These are phyloP conservation scores for Nemania sp. DNA, from an alignment of 2,329 filamentous ascomycete genomes.

Conservation along the genomic window DNA sequence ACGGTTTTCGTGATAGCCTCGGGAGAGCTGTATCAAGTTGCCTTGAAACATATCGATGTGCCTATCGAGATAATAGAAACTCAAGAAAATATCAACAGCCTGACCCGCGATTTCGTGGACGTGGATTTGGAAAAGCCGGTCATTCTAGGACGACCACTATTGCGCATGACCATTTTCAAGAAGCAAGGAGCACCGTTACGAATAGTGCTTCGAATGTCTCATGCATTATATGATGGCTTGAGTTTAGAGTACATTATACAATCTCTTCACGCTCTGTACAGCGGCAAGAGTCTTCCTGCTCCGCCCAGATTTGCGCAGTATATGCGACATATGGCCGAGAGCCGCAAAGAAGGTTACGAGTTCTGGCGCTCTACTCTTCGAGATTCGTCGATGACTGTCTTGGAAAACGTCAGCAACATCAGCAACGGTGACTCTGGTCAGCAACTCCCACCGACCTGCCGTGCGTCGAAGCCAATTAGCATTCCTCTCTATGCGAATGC, in stretches of 20 bases:
- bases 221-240: constrained; percentile 15
- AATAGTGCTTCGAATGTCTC: constrained; percentile 14
- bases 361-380: constrained; percentile 16
- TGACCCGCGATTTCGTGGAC: constrained; percentile 5
- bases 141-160: constrained; percentile 7
- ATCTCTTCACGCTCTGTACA: constrained; percentile 15
- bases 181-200: constrained; percentile 1
- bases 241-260: constrained; percentile 12
- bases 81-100: constrained; percentile 7
- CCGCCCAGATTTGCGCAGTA: constrained; percentile 5
- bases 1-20: constrained; percentile 10
- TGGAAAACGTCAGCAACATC: constrained; percentile 6
- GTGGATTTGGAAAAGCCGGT: constrained; percentile 4
- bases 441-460: not conserved
- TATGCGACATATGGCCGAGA: constrained; percentile 11
- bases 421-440: not conserved
- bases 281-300: not conserved
- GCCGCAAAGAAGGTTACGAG: constrained; percentile 14
- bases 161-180: constrained; percentile 14
- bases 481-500: constrained; percentile 3
- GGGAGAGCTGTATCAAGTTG: constrained; percentile 16
- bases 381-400: constrained; percentile 14
- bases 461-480: constrained; percentile 2
- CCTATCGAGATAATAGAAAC: constrained; percentile 15
- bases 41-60: constrained; percentile 15